Evolutionary conservation across 805 yeast genomes (phyloP), one percentile per base, ranked within the genome.

Genomic region (Lachancea sp.): DNA sequence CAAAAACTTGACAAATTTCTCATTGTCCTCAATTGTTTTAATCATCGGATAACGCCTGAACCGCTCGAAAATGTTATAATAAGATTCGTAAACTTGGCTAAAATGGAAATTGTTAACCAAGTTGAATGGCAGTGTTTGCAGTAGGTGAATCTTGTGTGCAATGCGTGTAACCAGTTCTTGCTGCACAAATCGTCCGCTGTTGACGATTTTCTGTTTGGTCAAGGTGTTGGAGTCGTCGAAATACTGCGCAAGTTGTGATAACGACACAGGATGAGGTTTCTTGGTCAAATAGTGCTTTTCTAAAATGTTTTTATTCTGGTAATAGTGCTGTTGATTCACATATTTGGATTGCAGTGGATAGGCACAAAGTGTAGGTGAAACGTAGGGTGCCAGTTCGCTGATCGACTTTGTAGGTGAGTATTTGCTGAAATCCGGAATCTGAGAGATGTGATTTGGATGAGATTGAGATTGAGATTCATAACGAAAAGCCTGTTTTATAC

Each of bases 211-310:
- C 26, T 80, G 85, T 48, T 76, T 77, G 11, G 87, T 83, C 38
- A 90, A 61, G 25, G 74, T 74, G n/a, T 52, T 47, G 1, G 64
- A 58, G 42, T 60, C 61, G 51, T 81, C 80, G 34, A 96, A 97
- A 57, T 83, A 90, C 30, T 87, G 87, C 1, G 96, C 96, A 49
- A 90, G 63, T 53, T 90, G 97, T 38, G 86, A 70, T n/a, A 92
- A 61, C 1, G 96, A 81, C 17, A 90, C 94, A 0, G 97, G 96
- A 58, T 86, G 87, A 0, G 96, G 89, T n/a, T 65, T 57, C 47
- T 78, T 74, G 36, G 73, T 68, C 30, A 54, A 42, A 42, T 57
- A 60, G 30, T 55, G 52, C 20, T 53, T 43, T 15, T 56, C 38
- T 23, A 60, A 19, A 2, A 58, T 54, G n/a, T 48, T 55, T 17